Evolutionary conservation across 2,329 filamentous ascomycete species (phyloP), one percentile per base, ranked within the genome.

Genomic region (Talaromyces albobiverticillius): DNA sequence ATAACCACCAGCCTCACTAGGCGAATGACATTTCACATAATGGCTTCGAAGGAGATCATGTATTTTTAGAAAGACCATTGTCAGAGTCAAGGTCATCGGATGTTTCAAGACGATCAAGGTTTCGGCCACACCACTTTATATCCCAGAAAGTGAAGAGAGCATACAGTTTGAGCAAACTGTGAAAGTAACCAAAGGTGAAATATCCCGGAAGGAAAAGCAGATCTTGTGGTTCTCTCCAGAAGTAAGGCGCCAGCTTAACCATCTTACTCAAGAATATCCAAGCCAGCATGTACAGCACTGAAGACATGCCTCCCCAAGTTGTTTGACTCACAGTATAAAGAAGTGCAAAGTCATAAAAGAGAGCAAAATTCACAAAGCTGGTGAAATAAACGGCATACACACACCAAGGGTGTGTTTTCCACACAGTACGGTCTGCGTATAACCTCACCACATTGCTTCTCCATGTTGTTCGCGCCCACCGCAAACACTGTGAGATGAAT

Each of bases 391-490:
- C 78, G n/a, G 79, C 76, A 59, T 83, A 84, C 0, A 77, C 69
- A 18, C 74, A 77, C 77, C 80, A 86, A 0, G 76, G 76, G 58
- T 82, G 75, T 1, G 61, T 51, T 3, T 46, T 60, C 72, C 73
- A 81, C 4, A 75, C 68, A 2, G 60, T 68, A 3, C 67, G 57
- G 10, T 71, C 66, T 0, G 64, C 64, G 43, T 76, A 60, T 48
- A 86, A 71, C 25, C 76, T 76, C 2, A 73, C 76, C 1, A 72
- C 62, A 62, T 85, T 85, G 52, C 76, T 80, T 5, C 84, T 74
- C 72, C 79, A 85, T 0, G 79, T 84, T 0, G 81, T 83, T 2
- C 83, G 74, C 0, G 74, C 75, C 83, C 82, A 87, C 11, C 83
- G 76, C 7, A 78, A 50, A 38, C 81, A 78, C 59, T 87, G 83